Evolutionary conservation across 257 asterid genomes (phyloP).

Genomic region (Fraxinus anomala): DNA sequence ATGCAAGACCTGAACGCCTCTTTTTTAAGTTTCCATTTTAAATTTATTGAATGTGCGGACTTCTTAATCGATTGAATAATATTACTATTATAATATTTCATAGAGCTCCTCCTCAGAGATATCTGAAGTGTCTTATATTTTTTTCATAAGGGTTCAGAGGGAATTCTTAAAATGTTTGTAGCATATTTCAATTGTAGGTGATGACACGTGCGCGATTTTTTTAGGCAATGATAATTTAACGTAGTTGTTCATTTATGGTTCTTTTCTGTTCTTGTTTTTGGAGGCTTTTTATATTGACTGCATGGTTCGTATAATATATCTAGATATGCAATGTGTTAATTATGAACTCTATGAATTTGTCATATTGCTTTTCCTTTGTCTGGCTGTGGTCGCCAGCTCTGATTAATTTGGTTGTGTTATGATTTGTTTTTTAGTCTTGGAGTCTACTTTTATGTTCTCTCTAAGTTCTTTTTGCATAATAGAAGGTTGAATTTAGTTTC

Average conservation of each 20-base stretch:
- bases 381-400: not conserved
- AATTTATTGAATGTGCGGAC: not conserved
- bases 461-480: conserved; percentile 18
- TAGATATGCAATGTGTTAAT: not conserved
- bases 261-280: not conserved
- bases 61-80: not conserved
- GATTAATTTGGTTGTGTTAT: conserved; percentile 2
- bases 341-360: not conserved
- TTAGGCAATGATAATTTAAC: not conserved
- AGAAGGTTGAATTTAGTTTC: conserved; percentile 33
- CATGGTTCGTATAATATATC: not conserved
- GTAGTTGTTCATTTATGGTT: not conserved
- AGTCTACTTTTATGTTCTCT: conserved; percentile 3
- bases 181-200: not conserved
- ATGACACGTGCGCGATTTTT: not conserved
- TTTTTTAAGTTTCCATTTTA: not conserved
- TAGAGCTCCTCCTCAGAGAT: not conserved
- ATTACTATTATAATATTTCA: not conserved
- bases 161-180: not conserved
- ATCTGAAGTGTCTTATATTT: not conserved
- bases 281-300: not conserved
- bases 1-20: not conserved
- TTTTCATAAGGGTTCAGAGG: not conserved
- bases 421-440: not conserved
- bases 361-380: not conserved